A percentile compares a stretch with the other conserved stretches of the same genome.
Conservation (phyloP, 2,329 filamentous ascomycete species). For the Xylaria sp. region DNA sequence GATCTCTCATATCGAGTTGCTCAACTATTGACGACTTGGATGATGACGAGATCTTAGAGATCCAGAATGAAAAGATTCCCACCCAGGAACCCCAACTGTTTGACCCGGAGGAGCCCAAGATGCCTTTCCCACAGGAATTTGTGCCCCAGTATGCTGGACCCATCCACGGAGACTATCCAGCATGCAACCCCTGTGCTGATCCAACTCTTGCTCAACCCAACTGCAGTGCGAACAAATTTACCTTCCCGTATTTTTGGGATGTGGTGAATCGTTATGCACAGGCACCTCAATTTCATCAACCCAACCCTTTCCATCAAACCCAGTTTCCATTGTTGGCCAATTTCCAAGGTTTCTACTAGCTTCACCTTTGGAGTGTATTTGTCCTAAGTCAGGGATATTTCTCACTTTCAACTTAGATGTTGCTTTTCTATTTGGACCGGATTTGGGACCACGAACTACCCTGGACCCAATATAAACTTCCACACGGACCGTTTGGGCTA, state of each 20-base stretch:
- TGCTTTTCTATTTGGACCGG: slow-evolving; percentile 12
- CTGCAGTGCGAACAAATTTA: slow-evolving; percentile 59
- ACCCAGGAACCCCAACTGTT: slow-evolving; percentile 57
- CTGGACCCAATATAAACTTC: slow-evolving; percentile 8
- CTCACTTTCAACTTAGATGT: slow-evolving; percentile 12
- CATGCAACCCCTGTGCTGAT: slow-evolving; percentile 50
- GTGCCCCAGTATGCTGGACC: slow-evolving; percentile 58
- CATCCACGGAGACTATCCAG: slow-evolving; percentile 48
- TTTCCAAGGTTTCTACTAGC: slow-evolving; percentile 64
- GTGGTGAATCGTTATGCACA: slow-evolving; percentile 63
- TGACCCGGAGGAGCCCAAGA: slow-evolving; percentile 59
- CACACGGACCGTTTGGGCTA: slow-evolving; percentile 25
- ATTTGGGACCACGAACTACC: slow-evolving; percentile 31
- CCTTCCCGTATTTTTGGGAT: slow-evolving; percentile 62
- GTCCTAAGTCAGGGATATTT: slow-evolving; percentile 28
- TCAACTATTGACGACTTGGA: slow-evolving; percentile 65
- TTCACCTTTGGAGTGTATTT: slow-evolving; percentile 35
- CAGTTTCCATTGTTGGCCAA: slow-evolving; percentile 64
- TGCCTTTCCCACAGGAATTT: slow-evolving; percentile 60
- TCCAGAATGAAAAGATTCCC: slow-evolving; percentile 57
- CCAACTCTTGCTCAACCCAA: slow-evolving; percentile 47
- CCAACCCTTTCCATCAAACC: slow-evolving; percentile 63
- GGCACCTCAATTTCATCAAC: slow-evolving; percentile 61
- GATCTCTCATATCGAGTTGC: slow-evolving; percentile 65
- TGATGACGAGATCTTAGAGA: slow-evolving; percentile 57